These are phyloP conservation scores for Tuber microsphaerosporum DNA, from an alignment of 495 filamentous ascomycete species.

Conservation along the genomic window DNA sequence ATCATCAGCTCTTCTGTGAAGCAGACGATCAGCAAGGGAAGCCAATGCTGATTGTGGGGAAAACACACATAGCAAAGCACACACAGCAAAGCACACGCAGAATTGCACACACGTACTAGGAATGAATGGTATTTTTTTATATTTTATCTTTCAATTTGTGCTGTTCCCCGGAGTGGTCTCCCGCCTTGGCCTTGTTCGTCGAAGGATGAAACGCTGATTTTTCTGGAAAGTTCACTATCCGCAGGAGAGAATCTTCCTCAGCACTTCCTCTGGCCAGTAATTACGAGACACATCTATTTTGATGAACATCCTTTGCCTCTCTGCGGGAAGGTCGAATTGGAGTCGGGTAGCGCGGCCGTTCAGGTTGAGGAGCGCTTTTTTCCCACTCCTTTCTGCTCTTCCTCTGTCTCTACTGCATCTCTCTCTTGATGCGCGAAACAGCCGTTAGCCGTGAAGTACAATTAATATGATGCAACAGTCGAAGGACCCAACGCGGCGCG, in stretches of 20 bases:
- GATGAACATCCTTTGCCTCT: background rate
- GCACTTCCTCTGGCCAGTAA: background rate
- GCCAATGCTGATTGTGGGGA: constrained; percentile 31
- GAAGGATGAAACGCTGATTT: constrained; percentile 13
- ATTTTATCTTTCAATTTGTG: background rate
- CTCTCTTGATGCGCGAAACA: constrained; percentile 2
- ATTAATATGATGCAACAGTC: constrained; percentile 1
- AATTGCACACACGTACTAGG: constrained; percentile 25
- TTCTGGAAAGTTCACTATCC: background rate
- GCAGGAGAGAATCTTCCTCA: background rate
- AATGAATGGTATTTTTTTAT: constrained; percentile 21
- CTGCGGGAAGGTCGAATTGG: constrained; percentile 2
- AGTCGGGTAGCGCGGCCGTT: constrained; percentile 2
- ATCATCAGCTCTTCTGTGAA: constrained; percentile 21
- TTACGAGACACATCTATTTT: constrained; percentile 4
- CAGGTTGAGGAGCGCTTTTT: background rate
- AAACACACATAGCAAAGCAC: constrained; percentile 31
- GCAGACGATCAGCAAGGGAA: constrained; percentile 26
- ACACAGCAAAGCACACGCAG: constrained; percentile 11
- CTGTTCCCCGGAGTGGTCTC: constrained; percentile 17
- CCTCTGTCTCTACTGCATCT: background rate
- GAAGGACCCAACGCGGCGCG: background rate
- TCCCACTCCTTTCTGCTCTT: background rate
- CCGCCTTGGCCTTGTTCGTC: constrained; percentile 20
- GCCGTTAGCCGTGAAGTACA: background rate